Evolutionary conservation across 495 filamentous ascomycete genomes (phyloP).

Genomic region (Daldinia childiae): DNA sequence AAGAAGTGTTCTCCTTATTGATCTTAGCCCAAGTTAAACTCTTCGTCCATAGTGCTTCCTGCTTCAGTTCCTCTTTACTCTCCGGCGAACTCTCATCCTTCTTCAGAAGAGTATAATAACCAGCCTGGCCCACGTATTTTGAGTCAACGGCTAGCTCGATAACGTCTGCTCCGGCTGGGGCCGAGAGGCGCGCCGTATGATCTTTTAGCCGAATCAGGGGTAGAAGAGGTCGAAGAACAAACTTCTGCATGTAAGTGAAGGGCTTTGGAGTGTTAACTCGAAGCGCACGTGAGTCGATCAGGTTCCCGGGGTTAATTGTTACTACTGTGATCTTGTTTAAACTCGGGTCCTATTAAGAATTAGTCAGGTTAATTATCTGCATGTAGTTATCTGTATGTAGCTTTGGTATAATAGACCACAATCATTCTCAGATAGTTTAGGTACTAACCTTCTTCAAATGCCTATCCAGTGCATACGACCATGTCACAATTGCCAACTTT

Average conservation of each 20-base stretch:
- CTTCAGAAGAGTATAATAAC: conserved; percentile 52
- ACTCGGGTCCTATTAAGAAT: conserved; percentile 35
- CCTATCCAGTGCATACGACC: conserved; percentile 55
- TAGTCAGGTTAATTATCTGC: not conserved
- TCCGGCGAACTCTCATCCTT: conserved; percentile 52
- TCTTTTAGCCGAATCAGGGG: conserved; percentile 48
- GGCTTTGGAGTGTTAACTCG: conserved; percentile 50
- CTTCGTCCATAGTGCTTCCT: conserved; percentile 57
- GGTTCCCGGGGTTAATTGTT: conserved; percentile 57
- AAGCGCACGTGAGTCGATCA: conserved; percentile 57
- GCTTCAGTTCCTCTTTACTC: conserved; percentile 50
- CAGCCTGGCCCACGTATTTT: conserved; percentile 45
- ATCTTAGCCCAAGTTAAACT: conserved; percentile 53
- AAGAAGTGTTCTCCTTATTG: conserved; percentile 12
- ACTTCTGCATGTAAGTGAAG: conserved; percentile 26
- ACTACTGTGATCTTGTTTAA: conserved; percentile 54
- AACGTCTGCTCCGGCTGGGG: conserved; percentile 51
- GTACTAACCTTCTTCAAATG: conserved; percentile 49
- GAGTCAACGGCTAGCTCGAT: conserved; percentile 41
- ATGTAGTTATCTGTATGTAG: too few species aligned
- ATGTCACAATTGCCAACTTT: conserved; percentile 54
- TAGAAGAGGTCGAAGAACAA: conserved; percentile 46
- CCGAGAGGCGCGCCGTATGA: conserved; percentile 48
- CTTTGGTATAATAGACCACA: not conserved
- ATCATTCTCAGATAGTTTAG: too few species aligned